Evolutionary conservation across 2,329 filamentous ascomycete species (phyloP).

Genomic region (Hymenoscyphus infarciens): DNA sequence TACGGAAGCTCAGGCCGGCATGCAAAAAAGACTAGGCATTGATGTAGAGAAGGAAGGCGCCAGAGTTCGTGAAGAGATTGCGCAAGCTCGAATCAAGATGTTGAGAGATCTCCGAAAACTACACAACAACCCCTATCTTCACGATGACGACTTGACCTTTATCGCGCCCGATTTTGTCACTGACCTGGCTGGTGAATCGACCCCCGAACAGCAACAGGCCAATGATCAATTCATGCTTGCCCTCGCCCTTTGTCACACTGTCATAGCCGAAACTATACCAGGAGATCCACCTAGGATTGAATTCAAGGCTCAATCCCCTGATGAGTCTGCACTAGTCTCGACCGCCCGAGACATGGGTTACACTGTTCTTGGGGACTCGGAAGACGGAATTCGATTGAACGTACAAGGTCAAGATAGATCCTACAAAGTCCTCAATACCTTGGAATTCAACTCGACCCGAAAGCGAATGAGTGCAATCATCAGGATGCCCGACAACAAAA

Average conservation of each 20-base stretch:
- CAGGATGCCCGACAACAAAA: constrained; percentile 85
- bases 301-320: constrained; percentile 96
- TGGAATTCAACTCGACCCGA: constrained; percentile 95
- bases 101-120: constrained; percentile 69
- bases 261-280: constrained; percentile 84
- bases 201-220: constrained; percentile 69
- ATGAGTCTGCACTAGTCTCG: constrained; percentile 89
- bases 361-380: constrained; percentile 77
- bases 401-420: constrained; percentile 80
- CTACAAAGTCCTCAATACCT: constrained; percentile 86
- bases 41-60: constrained; percentile 79
- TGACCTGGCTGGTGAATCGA: constrained; percentile 75
- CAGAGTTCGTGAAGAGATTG: constrained; percentile 73
- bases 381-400: constrained; percentile 80
- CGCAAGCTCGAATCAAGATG: constrained; percentile 69
- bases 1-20: constrained; percentile 92
- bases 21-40: constrained; percentile 87
- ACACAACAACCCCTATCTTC: constrained; percentile 85
- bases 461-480: constrained; percentile 99
- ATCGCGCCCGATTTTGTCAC: constrained; percentile 84
- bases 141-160: constrained; percentile 87
- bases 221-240: constrained; percentile 92
- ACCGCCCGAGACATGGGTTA: constrained; percentile 96
- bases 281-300: constrained; percentile 89
- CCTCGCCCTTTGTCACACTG: constrained; percentile 92